These are phyloP conservation scores for Helianthus annuus DNA, from an alignment of 129 eudicot genomes.

Conservation along the genomic window HanXRQr2.0-SUNRISE NC_035436.2:145820355-145820854, in stretches of 20 bases:
- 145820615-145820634: not conserved
- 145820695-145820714: not conserved
- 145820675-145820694: not conserved
- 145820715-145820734: not conserved
- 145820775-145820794: not conserved
- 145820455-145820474: slow-evolving; percentile 59
- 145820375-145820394: slow-evolving; percentile 69
- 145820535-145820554: slow-evolving; percentile 6
- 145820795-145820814: not conserved
- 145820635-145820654: not conserved
- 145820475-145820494: not conserved
- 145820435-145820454: slow-evolving; percentile 71
- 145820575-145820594: slow-evolving; percentile 2
- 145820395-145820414: slow-evolving; percentile 82
- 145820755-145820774: not conserved
- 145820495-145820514: not conserved
- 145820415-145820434: slow-evolving; percentile 59
- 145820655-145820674: not conserved
- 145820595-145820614: not conserved
- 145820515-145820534: not conserved
- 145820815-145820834: not conserved
- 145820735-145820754: not conserved
- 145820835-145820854: slow-evolving; percentile 47
- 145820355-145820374: slow-evolving; percentile 79
- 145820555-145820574: not conserved